Conservation (phyloP, 1,284 basidiomycete species). For the Cryptococcus floricola region DNA sequence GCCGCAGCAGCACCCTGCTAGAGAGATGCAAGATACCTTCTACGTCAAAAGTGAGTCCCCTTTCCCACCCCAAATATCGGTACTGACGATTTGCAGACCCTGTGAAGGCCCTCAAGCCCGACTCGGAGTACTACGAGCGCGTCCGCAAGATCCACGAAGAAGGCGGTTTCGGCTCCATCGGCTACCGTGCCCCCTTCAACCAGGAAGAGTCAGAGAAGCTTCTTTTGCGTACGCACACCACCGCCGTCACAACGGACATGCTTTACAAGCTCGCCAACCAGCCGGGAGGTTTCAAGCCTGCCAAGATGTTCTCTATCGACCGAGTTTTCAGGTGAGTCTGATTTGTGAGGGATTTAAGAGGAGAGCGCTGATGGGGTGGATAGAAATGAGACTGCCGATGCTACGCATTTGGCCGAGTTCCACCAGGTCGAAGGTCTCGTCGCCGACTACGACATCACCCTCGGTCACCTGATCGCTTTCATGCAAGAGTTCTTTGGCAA, state of each 20-base stretch:
- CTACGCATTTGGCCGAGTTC: constrained; percentile 99
- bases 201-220: constrained; percentile 86
- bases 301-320: constrained; percentile 97
- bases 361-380: not conserved
- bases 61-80: not conserved
- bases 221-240: constrained; percentile 94
- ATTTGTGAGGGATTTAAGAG: not conserved
- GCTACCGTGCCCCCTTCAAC: constrained; percentile 96
- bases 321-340: constrained; percentile 68
- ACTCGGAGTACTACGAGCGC: constrained; percentile 81
- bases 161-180: constrained; percentile 91
- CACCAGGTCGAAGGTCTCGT: constrained; percentile 99
- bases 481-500: constrained; percentile 98
- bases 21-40: constrained; percentile 98
- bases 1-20: constrained; percentile 97
- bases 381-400: constrained; percentile 97
- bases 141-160: constrained; percentile 83
- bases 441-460: constrained; percentile 85
- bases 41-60: constrained; percentile 74
- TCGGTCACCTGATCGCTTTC: constrained; percentile 97
- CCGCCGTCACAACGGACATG: constrained; percentile 91
- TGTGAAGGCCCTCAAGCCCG: constrained; percentile 68
- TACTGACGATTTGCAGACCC: constrained; percentile 62
- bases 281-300: constrained; percentile 80
- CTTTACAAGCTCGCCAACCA: constrained; percentile 82